phyloP scores from a whole-genome alignment of 768 basidiomycete species.

The Collybia sp. region DNA sequence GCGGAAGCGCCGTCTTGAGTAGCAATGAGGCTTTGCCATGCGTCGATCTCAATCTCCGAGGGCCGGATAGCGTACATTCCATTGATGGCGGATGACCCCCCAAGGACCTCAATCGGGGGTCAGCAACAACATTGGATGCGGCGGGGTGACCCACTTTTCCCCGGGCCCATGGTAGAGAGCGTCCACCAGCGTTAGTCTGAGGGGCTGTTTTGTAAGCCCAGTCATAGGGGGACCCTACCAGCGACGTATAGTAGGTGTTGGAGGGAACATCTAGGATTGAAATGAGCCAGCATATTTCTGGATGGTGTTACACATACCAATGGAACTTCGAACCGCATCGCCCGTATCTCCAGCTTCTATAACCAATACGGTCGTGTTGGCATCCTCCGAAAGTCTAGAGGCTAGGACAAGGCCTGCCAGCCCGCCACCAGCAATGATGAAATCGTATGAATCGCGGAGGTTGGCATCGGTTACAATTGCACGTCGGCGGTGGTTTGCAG shows the following conservation, averaged over 20 bases:
- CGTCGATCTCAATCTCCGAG: slow-evolving; percentile 38
- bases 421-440: no score
- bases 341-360: slow-evolving; percentile 42
- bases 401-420: slow-evolving; percentile 31
- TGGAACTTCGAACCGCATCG: slow-evolving; percentile 25
- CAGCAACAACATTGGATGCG: not conserved
- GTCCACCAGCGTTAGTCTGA: slow-evolving; percentile 38
- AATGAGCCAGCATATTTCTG: not conserved
- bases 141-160: slow-evolving; percentile 41
- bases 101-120: slow-evolving; percentile 39
- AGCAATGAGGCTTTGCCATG: slow-evolving; percentile 33
- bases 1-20: slow-evolving; percentile 21
- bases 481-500: no score
- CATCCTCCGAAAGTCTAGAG: slow-evolving; percentile 29
- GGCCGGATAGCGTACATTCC: slow-evolving; percentile 64
- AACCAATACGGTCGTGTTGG: slow-evolving; percentile 29
- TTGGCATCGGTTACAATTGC: no score
- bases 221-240: slow-evolving; percentile 44
- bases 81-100: slow-evolving; percentile 67
- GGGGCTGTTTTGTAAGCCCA: slow-evolving; percentile 49
- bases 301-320: slow-evolving; percentile 22
- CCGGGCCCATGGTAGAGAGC: slow-evolving; percentile 49
- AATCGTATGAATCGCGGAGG: no score
- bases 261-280: slow-evolving; percentile 38
- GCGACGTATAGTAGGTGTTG: slow-evolving; percentile 46